These are phyloP conservation scores for Karstenula rhodostoma DNA, from an alignment of 2,329 filamentous ascomycete genomes.

Conservation along the genomic window DNA sequence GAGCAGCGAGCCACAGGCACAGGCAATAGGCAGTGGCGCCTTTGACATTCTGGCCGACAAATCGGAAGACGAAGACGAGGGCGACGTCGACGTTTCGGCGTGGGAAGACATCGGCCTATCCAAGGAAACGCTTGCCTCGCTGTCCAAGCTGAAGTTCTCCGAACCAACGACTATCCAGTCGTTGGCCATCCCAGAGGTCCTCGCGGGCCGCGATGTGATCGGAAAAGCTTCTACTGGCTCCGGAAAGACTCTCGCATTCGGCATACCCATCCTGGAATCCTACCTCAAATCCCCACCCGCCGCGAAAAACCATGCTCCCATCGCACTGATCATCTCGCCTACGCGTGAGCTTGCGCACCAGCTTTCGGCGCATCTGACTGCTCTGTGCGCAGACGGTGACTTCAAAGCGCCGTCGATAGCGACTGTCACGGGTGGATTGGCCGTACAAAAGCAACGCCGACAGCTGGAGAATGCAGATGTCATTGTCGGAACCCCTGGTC, in stretches of 20 bases:
- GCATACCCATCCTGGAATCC: slow-evolving; percentile 87
- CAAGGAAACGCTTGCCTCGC: slow-evolving; percentile 71
- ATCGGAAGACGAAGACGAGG: slow-evolving; percentile 58
- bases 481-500: slow-evolving; percentile 90
- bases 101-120: slow-evolving; percentile 82
- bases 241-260: slow-evolving; percentile 94
- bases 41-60: slow-evolving; percentile 66
- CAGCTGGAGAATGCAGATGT: slow-evolving; percentile 86
- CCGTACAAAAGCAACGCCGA: slow-evolving; percentile 93
- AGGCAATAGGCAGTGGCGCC: slow-evolving; percentile 45
- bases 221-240: slow-evolving; percentile 97
- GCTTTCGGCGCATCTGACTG: slow-evolving; percentile 80
- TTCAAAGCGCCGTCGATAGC: slow-evolving; percentile 71
- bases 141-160: slow-evolving; percentile 81
- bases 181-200: slow-evolving; percentile 79
- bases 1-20: slow-evolving; percentile 32
- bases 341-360: slow-evolving; percentile 95
- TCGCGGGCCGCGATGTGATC: slow-evolving; percentile 87
- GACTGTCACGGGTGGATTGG: slow-evolving; percentile 89
- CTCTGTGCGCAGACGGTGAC: slow-evolving; percentile 72
- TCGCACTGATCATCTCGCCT: slow-evolving; percentile 81
- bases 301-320: slow-evolving; percentile 55
- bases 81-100: slow-evolving; percentile 74
- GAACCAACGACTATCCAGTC: slow-evolving; percentile 85
- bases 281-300: slow-evolving; percentile 66